A percentile compares a stretch with the other conserved stretches of the same genome.
Evolutionary conservation across 2,329 filamentous ascomycete genomes (phyloP).

Genomic region (Pseudophaeomoniella oleicola): DNA sequence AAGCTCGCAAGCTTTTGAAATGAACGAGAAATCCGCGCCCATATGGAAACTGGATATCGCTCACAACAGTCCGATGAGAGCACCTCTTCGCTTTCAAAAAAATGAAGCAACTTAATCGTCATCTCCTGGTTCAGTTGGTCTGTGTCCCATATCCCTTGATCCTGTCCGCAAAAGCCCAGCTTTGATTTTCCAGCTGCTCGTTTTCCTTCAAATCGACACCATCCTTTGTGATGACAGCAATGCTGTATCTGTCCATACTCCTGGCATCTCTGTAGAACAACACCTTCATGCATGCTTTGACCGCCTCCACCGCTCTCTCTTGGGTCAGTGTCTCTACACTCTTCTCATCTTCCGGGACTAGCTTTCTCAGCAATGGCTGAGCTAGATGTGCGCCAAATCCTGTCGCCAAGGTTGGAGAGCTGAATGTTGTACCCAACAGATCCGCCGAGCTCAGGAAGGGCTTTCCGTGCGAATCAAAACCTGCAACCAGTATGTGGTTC

Average conservation of each 20-base stretch:
- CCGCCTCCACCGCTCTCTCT: constrained; percentile 64
- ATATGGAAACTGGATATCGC: too few relatives aligned
- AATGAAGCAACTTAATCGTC: constrained; percentile 9
- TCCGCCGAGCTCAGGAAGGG: constrained; percentile 90
- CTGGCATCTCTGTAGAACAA: constrained; percentile 93
- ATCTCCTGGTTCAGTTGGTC: constrained; percentile 35
- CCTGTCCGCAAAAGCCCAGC: constrained; percentile 93
- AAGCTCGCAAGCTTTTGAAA: too few relatives aligned
- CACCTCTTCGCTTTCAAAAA: too few relatives aligned
- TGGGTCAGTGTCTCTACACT: constrained; percentile 48
- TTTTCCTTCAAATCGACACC: constrained; percentile 68
- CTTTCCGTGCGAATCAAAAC: constrained; percentile 61
- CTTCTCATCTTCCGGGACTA: constrained; percentile 69
- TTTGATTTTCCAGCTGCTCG: constrained; percentile 85
- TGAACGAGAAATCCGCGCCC: too few relatives aligned
- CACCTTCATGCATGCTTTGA: constrained; percentile 96
- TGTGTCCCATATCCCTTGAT: constrained; percentile 94
- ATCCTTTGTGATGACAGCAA: constrained; percentile 78
- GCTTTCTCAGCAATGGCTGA: constrained; percentile 72
- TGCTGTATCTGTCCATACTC: constrained; percentile 79
- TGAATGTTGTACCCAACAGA: constrained; percentile 84
- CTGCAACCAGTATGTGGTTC: constrained; percentile 88
- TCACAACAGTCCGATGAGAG: too few relatives aligned
- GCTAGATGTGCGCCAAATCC: constrained; percentile 89
- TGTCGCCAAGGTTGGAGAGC: constrained; percentile 74